phyloP scores from a whole-genome alignment of 208 protist genomes.

The Trypanosoma congolense region DNA sequence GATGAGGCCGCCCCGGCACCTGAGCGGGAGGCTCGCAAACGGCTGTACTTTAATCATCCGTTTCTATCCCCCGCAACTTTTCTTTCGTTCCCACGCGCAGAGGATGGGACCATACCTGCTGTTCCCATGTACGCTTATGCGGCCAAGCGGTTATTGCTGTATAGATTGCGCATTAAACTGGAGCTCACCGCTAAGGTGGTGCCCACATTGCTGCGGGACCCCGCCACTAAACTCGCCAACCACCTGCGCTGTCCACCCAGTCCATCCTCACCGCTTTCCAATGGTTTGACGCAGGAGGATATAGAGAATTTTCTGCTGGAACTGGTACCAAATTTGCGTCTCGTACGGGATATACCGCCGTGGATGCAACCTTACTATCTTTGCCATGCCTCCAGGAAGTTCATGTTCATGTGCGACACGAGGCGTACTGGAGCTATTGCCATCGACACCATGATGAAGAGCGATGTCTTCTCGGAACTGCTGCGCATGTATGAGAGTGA shows the following conservation, averaged over 20 bases:
- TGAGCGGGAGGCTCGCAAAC: conserved; percentile 34
- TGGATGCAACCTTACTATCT: conserved; percentile 89
- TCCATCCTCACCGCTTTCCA: conserved; percentile 70
- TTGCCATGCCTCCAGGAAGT: conserved; percentile 88
- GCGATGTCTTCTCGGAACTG: conserved; percentile 86
- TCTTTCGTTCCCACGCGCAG: conserved; percentile 58
- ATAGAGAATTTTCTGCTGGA: conserved; percentile 74
- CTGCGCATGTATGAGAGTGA: conserved; percentile 87
- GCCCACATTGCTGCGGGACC: conserved; percentile 31
- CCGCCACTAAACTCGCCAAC: conserved; percentile 9
- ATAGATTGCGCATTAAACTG: conserved; percentile 74
- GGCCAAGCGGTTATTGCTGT: conserved; percentile 77
- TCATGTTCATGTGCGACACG: conserved; percentile 92
- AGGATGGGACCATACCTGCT: conserved; percentile 49
- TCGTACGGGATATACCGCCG: conserved; percentile 76
- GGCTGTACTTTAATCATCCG: conserved; percentile 77
- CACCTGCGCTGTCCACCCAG: conserved; percentile 51
- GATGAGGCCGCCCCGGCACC: conserved; percentile 19
- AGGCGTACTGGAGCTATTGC: conserved; percentile 60
- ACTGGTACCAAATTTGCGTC: conserved; percentile 68
- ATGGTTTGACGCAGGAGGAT: conserved; percentile 76
- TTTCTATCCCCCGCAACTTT: conserved; percentile 85
- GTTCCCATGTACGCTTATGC: conserved; percentile 82
- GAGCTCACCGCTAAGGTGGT: conserved; percentile 53
- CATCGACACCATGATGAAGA: conserved; percentile 81